These are phyloP conservation scores for Chenopodium berlandieri DNA, from an alignment of 148 eudicot species.

Conservation along the genomic window DNA sequence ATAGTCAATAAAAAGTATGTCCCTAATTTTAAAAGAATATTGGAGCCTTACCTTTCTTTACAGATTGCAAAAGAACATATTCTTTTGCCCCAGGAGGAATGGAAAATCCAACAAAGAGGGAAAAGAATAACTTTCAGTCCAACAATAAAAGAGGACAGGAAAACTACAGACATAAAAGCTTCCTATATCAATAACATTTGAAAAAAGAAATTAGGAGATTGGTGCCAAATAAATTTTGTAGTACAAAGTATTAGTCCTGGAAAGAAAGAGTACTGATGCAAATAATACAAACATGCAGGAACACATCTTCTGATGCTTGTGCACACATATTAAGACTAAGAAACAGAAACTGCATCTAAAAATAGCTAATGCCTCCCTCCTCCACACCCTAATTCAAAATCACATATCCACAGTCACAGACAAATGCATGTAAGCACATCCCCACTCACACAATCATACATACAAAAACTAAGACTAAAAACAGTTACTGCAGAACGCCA, in stretches of 20 bases:
- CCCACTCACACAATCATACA: background rate
- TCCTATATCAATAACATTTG: background rate
- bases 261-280: background rate
- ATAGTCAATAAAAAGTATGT: background rate
- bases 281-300: background rate
- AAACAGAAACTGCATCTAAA: background rate
- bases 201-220: too few species aligned
- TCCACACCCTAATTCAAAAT: background rate
- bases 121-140: slow-evolving; percentile 15
- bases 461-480: background rate
- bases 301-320: too few species aligned
- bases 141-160: background rate
- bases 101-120: slow-evolving; percentile 5
- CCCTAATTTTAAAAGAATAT: background rate
- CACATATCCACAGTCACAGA: too few species aligned
- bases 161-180: background rate
- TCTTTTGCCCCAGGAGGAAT: slow-evolving; percentile 10
- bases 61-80: background rate
- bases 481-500: background rate
- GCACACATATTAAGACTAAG: background rate
- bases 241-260: background rate
- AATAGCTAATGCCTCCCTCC: background rate
- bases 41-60: background rate
- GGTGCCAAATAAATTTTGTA: too few species aligned
- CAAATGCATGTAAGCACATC: background rate